phyloP scores from a whole-genome alignment of 768 basidiomycete genomes.

The Panaeolus papilionaceus region DNA sequence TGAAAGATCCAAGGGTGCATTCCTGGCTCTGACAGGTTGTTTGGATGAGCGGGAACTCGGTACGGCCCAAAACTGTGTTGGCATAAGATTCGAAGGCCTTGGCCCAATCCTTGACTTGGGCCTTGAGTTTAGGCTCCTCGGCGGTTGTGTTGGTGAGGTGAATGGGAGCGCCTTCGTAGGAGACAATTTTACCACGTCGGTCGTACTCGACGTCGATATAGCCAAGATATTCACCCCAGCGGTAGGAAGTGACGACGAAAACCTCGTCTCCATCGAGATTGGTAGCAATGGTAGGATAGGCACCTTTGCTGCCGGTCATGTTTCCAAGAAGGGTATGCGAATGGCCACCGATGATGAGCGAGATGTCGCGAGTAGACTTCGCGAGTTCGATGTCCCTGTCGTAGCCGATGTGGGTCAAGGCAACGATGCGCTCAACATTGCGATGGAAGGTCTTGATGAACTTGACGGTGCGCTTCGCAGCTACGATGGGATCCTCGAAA shows the following conservation, averaged over 20 bases:
- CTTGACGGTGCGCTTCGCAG: slow-evolving; percentile 44
- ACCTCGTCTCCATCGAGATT: slow-evolving; percentile 54
- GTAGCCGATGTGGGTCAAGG: slow-evolving; percentile 54
- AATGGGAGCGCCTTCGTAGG: slow-evolving; percentile 49
- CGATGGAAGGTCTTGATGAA: slow-evolving; percentile 38
- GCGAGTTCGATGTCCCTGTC: slow-evolving; percentile 49
- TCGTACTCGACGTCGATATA: slow-evolving; percentile 51
- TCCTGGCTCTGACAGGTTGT: slow-evolving; percentile 47
- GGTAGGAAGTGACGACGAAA: slow-evolving; percentile 51
- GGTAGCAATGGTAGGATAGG: slow-evolving; percentile 49
- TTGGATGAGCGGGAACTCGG: slow-evolving; percentile 42
- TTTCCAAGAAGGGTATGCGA: slow-evolving; percentile 53
- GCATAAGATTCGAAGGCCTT: slow-evolving; percentile 43
- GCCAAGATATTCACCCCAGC: slow-evolving; percentile 55
- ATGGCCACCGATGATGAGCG: slow-evolving; percentile 50
- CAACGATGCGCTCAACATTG: slow-evolving; percentile 45
- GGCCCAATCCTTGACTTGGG: slow-evolving; percentile 45
- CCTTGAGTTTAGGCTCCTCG: slow-evolving; percentile 42
- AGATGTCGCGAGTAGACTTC: slow-evolving; percentile 42
- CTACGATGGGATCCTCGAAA: slow-evolving; percentile 45
- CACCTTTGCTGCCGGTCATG: slow-evolving; percentile 43
- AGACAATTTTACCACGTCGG: slow-evolving; percentile 41
- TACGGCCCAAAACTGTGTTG: slow-evolving; percentile 42
- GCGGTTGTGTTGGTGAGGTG: slow-evolving; percentile 43
- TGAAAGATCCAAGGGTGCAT: slow-evolving; percentile 49